Percentiles rank a stretch among this genome's conserved stretches.
Evolutionary conservation across 2,329 filamentous ascomycete species (phyloP).

Genomic region (Penicillium brevicompactum): DNA sequence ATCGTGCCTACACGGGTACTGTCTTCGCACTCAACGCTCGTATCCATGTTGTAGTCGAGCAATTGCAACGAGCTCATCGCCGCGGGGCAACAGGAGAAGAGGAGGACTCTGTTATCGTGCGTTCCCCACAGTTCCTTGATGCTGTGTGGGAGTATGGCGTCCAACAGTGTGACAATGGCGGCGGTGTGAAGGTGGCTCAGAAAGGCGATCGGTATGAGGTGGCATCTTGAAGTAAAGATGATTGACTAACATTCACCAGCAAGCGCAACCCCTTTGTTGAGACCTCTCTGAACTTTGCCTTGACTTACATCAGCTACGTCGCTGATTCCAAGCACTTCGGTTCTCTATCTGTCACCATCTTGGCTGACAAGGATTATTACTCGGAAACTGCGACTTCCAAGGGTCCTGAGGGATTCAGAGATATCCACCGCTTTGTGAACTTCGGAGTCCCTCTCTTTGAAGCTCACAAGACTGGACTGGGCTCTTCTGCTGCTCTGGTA

Average conservation of each 20-base stretch:
- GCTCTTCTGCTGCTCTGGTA: conserved; percentile 91
- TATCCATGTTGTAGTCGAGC: conserved; percentile 63
- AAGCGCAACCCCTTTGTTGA: conserved; percentile 85
- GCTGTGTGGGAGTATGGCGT: conserved; percentile 89
- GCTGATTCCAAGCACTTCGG: conserved; percentile 59
- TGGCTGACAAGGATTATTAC: conserved; percentile 97
- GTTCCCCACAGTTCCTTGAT: conserved; percentile 86
- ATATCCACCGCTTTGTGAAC: conserved; percentile 65
- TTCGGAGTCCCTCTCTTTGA: conserved; percentile 74
- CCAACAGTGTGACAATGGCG: conserved; percentile 66
- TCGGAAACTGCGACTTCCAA: conserved; percentile 62
- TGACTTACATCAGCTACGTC: conserved; percentile 71
- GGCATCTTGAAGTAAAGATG: not conserved
- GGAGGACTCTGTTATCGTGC: conserved; percentile 74
- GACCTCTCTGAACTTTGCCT: conserved; percentile 81
- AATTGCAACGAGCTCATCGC: conserved; percentile 46
- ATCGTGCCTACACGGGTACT: conserved; percentile 77
- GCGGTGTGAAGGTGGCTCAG: conserved; percentile 80
- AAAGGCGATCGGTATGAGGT: conserved; percentile 42
- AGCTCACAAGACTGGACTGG: conserved; percentile 94
- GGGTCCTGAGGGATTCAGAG: conserved; percentile 33
- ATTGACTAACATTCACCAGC: conserved; percentile 36
- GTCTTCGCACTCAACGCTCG: conserved; percentile 67
- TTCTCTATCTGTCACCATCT: conserved; percentile 76
- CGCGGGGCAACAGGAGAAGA: conserved; percentile 45